Conservation (phyloP, 148 eudicot genomes). For the Heliosperma pusillum region DNA sequence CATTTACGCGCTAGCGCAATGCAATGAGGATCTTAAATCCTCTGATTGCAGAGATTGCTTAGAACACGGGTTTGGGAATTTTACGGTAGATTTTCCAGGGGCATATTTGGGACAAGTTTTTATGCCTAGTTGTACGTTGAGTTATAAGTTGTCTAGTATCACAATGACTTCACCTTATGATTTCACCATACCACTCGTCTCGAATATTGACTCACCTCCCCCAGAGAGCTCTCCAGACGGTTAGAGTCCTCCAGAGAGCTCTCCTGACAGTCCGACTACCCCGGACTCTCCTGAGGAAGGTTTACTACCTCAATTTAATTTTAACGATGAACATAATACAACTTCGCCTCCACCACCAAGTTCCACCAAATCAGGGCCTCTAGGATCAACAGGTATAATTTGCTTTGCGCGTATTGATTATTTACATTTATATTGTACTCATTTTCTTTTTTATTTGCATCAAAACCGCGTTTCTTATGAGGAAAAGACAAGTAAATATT, state of each 20-base stretch:
- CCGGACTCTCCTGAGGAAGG: neutral
- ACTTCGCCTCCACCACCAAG: neutral
- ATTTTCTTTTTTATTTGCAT: no score
- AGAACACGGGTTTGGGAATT: neutral
- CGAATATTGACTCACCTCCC: neutral
- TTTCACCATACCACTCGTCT: neutral
- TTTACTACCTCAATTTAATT: neutral
- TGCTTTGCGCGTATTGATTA: neutral
- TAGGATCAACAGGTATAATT: neutral
- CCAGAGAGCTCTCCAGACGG: neutral
- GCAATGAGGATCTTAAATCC: constrained; percentile 17
- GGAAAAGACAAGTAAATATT: no score
- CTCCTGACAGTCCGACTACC: neutral
- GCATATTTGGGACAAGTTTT: neutral
- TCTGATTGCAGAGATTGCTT: constrained; percentile 13
- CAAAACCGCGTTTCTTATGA: no score
- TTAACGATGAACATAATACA: neutral
- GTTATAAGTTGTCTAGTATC: neutral
- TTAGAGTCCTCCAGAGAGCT: neutral
- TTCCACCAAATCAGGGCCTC: no score
- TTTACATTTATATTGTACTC: no score
- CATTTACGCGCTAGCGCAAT: constrained; percentile 18
- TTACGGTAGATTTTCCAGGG: neutral
- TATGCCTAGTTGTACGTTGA: constrained; percentile 19
- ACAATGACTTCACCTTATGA: neutral